A percentile compares a stretch with the other conserved stretches of the same genome.
phyloP scores from a whole-genome alignment of 176 grass and related monocot genomes.

The Microstegium vimineum region DNA sequence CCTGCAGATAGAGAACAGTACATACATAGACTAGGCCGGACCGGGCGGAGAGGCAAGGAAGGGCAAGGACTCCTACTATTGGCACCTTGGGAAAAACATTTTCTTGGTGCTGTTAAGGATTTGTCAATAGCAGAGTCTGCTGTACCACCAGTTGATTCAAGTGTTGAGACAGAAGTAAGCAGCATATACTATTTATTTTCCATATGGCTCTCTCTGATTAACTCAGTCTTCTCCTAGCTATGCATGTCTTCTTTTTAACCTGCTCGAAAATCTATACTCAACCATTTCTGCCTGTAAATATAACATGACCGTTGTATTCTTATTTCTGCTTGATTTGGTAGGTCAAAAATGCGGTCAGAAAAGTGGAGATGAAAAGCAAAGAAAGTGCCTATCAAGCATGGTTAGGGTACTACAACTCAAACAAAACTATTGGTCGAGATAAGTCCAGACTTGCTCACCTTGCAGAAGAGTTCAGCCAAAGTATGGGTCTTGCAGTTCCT shows the following conservation, averaged over 20 bases:
- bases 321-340: slow-evolving; percentile 36
- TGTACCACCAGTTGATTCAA: slow-evolving; percentile 34
- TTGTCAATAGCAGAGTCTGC: slow-evolving; percentile 58
- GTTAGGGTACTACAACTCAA: slow-evolving; percentile 92
- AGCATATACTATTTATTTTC: slow-evolving; percentile 18
- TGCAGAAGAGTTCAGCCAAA: slow-evolving; percentile 85
- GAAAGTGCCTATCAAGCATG: slow-evolving; percentile 91
- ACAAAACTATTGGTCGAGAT: slow-evolving; percentile 61
- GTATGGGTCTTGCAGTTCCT: slow-evolving; percentile 63
- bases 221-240: background rate
- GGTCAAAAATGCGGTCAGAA: slow-evolving; percentile 48
- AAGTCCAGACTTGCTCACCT: slow-evolving; percentile 68
- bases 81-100: slow-evolving; percentile 79
- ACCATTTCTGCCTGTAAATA: background rate
- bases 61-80: slow-evolving; percentile 72
- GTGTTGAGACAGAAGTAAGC: slow-evolving; percentile 49
- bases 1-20: slow-evolving; percentile 81
- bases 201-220: background rate
- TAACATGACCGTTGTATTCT: slow-evolving; percentile 1
- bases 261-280: slow-evolving; percentile 10
- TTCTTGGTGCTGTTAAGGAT: slow-evolving; percentile 66
- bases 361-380: slow-evolving; percentile 70
- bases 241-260: background rate
- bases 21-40: slow-evolving; percentile 91
- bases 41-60: slow-evolving; percentile 85